Percentiles rank a stretch among this genome's conserved stretches.
phyloP scores from a whole-genome alignment of 2,329 filamentous ascomycete species.

The Cladobotryum protrusum region DNA sequence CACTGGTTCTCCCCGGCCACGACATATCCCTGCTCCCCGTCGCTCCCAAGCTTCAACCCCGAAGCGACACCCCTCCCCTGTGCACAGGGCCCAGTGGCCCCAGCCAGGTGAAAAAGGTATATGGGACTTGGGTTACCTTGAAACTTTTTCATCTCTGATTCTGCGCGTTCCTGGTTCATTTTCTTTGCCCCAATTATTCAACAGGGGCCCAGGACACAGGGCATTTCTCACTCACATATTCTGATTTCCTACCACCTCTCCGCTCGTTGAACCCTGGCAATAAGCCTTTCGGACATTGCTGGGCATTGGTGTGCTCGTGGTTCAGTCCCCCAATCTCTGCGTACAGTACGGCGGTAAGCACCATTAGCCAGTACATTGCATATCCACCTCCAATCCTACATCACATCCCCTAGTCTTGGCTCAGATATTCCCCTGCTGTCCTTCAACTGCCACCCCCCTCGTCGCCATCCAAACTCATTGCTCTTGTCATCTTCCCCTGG shows the following conservation, averaged over 20 bases:
- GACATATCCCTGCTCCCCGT: constrained; percentile 13
- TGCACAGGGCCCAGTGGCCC: constrained; percentile 1
- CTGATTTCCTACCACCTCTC: background rate
- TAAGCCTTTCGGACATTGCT: background rate
- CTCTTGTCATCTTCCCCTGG: constrained; percentile 9
- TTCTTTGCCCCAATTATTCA: background rate
- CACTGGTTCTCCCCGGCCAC: constrained; percentile 32
- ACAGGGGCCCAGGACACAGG: background rate
- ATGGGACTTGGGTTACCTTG: constrained; percentile 13
- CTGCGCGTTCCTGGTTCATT: constrained; percentile 4
- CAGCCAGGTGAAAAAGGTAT: constrained; percentile 8
- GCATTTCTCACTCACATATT: background rate
- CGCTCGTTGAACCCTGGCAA: background rate
- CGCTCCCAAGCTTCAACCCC: constrained; percentile 10
- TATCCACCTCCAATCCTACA: constrained; percentile 31
- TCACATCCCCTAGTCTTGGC: constrained; percentile 12
- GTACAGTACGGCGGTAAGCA: constrained; percentile 14
- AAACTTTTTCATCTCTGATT: constrained; percentile 4
- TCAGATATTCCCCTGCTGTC: constrained; percentile 23
- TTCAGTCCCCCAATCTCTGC: background rate
- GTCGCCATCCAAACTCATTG: constrained; percentile 9
- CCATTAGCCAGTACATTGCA: constrained; percentile 17
- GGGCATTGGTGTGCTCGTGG: background rate
- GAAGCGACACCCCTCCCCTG: constrained; percentile 10
- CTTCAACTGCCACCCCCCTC: constrained; percentile 24